phyloP scores from a whole-genome alignment of 2,329 filamentous ascomycete species.

The Aspergillus pseudonomiae region DNA sequence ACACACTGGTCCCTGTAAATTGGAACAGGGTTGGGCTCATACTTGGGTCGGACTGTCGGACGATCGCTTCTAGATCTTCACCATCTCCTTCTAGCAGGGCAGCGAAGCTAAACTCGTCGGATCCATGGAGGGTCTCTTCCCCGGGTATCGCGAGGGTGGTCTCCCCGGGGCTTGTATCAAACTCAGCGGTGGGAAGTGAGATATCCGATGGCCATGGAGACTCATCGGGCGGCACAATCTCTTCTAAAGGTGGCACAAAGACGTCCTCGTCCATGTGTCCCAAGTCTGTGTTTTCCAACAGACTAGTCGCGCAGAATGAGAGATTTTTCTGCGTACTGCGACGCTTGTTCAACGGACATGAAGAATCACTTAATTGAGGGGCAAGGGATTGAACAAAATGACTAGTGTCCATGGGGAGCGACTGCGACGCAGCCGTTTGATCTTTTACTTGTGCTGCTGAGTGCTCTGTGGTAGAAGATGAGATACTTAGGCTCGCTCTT shows the following conservation, averaged over 20 bases:
- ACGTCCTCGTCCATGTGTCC: constrained; percentile 18
- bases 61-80: constrained; percentile 60
- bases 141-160: constrained; percentile 8
- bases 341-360: constrained; percentile 8
- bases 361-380: constrained; percentile 5
- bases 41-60: constrained; percentile 42
- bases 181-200: constrained; percentile 10
- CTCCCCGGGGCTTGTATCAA: constrained; percentile 10
- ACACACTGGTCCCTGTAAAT: constrained; percentile 39
- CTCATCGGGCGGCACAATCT: constrained; percentile 15
- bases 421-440: constrained; percentile 1
- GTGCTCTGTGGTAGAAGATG: constrained; percentile 5
- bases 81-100: constrained; percentile 39
- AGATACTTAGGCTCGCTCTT: constrained; percentile 8
- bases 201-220: constrained; percentile 24
- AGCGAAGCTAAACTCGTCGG: constrained; percentile 33
- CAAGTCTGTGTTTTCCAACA: constrained; percentile 13
- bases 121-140: constrained; percentile 12
- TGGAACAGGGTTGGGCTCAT: constrained; percentile 41
- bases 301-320: constrained; percentile 11
- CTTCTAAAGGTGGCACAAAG: constrained; percentile 14
- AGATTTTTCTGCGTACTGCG: constrained; percentile 12
- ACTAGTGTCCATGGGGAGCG: background rate
- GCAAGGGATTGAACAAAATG: constrained; percentile 1
- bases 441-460: background rate